Evolutionary conservation across 441 rosid genomes (phyloP), one percentile per base, ranked within the genome.

Genomic region (Euphorbia corollata): DNA sequence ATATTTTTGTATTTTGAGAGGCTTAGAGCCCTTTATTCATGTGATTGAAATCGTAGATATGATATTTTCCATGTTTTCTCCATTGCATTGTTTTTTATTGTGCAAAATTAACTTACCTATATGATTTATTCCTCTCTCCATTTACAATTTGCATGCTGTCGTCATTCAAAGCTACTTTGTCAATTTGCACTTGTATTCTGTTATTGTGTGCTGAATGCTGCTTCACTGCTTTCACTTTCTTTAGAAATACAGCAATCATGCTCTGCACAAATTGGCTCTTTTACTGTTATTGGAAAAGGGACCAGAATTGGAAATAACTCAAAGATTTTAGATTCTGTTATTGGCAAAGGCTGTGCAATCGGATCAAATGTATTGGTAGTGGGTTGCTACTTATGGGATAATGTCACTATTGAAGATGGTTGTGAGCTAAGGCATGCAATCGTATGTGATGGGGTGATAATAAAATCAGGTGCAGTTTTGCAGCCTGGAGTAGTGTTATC

Each of bases 351-450:
- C 30, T 94, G 99, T 76, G 38, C n/a, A 55, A 89, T 94, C 80
- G 98, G 99, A 62, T 87, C 99, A 67, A 83, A 91, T 78, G 96
- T 88, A 64, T 73, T 77, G 75, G 87, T 94, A 71, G 85, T 87
- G 71, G 94, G 98, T 73, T 94, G 92, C 22, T 89, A 89, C 60
- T 63, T 91, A 66, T 94, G 99, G 99, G 81, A 94, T 76, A 81
- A 82, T 73, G 97, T 94, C 66, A 81, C 81, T 1, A 83, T 94
- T 74, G 99, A 91, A 79, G 98, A 91, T 83, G 89, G 90, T 36
- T 94, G 99, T 79, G 77, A 80, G 68, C 75, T 94, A 71, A 86
- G 82, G 79, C 90, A 91, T 74, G 90, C 91, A 38, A 84, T 94
- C 34, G 85, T 94, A 15, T 88, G 97, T 60, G 90, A 94, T 78